Conservation (phyloP, 108 stramenopile species). For the Thalassiosira profunda region DNA sequence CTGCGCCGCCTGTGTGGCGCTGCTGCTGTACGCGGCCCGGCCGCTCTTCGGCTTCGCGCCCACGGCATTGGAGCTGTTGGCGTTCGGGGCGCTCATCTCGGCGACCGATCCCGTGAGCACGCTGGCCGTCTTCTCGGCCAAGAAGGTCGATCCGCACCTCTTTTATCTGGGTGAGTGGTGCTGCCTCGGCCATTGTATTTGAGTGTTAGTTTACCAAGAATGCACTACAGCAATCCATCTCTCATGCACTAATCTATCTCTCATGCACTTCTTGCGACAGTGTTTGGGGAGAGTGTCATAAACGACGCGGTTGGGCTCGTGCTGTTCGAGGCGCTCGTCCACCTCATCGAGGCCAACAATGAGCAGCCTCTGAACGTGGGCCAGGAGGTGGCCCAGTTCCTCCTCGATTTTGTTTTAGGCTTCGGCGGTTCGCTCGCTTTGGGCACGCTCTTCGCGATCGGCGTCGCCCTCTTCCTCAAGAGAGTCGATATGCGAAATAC, state of each 20-base stretch:
- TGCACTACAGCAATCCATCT: conserved; percentile 1
- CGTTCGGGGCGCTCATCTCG: conserved; percentile 95
- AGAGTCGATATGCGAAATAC: too few species aligned
- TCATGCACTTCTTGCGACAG: conserved; percentile 92
- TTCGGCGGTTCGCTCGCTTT: too few species aligned
- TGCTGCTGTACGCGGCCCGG: conserved; percentile 83
- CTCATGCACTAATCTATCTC: conserved; percentile 12
- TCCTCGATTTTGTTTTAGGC: too few species aligned
- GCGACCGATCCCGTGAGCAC: conserved; percentile 99
- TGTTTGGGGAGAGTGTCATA: conserved; percentile 97
- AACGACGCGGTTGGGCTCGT: conserved; percentile 99
- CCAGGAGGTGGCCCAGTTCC: too few species aligned
- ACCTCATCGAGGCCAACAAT: too few species aligned
- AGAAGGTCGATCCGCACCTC: too few species aligned
- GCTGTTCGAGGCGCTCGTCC: conserved; percentile 97
- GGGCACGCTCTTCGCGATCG: too few species aligned
- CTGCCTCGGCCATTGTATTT: too few species aligned
- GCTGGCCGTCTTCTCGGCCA: conserved; percentile 91
- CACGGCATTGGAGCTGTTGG: conserved; percentile 96
- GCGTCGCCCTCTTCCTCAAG: too few species aligned
- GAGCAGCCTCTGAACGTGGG: too few species aligned
- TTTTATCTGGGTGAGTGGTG: too few species aligned
- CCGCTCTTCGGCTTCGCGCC: conserved; percentile 72
- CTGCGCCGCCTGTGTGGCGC: conserved; percentile 95
- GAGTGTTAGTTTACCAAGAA: conserved; percentile 62